These are phyloP conservation scores for Aechmea fasciata DNA, from an alignment of 176 grass and related monocot genomes.

Conservation along the genomic window DNA sequence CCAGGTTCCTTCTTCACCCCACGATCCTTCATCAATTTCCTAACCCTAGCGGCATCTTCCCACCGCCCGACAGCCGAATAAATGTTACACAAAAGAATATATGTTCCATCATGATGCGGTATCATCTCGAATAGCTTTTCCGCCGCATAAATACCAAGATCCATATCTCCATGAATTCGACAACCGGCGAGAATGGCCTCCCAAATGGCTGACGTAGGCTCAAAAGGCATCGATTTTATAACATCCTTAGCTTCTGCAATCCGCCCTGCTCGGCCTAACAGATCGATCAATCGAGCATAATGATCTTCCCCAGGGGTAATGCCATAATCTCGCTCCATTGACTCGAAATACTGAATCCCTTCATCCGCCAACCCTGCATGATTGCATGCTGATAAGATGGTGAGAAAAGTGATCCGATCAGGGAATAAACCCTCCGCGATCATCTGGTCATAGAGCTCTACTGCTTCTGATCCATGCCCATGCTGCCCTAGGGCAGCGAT, in stretches of 20 bases:
- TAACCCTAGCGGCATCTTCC: conserved; percentile 61
- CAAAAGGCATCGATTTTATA: conserved; percentile 66
- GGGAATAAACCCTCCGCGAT: conserved; percentile 39
- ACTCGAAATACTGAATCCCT: conserved; percentile 73
- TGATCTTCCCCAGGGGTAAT: conserved; percentile 80
- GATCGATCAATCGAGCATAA: conserved; percentile 70
- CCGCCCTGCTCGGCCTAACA: conserved; percentile 59
- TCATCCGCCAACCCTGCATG: conserved; percentile 73
- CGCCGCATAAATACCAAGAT: conserved; percentile 54
- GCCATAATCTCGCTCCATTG: conserved; percentile 62
- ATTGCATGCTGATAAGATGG: conserved; percentile 69
- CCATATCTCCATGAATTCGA: conserved; percentile 47
- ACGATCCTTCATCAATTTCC: conserved; percentile 90
- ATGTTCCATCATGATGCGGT: conserved; percentile 74
- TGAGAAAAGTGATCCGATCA: conserved; percentile 69
- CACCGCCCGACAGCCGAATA: conserved; percentile 72
- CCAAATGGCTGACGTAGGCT: conserved; percentile 58
- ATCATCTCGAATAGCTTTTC: conserved; percentile 63
- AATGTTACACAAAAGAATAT: conserved; percentile 79
- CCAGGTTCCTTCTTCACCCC: conserved; percentile 96
- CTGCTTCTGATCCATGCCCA: conserved; percentile 61
- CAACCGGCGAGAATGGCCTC: conserved; percentile 67
- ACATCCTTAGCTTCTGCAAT: conserved; percentile 57
- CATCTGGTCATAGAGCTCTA: conserved; percentile 69
- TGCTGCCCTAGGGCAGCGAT: conserved; percentile 75